These are phyloP conservation scores for Pseudogymnoascus sp. DNA, from an alignment of 2,329 filamentous ascomycete genomes.

Conservation along the genomic window DNA sequence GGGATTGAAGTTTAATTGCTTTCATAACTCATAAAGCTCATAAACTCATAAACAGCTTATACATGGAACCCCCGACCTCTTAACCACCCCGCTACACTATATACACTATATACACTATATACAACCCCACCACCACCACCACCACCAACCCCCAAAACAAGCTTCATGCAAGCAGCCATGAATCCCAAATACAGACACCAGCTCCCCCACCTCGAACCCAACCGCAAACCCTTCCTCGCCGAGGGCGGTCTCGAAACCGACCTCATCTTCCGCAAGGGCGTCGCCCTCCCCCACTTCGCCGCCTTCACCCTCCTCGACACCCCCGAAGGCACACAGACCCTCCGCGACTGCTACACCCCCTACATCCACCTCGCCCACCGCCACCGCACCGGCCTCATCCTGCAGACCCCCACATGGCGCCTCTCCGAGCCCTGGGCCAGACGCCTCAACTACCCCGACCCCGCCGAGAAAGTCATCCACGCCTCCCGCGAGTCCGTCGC, in stretches of 20 bases:
- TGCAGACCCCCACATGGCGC: constrained; percentile 16
- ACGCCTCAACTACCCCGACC: constrained; percentile 6
- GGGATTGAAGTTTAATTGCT: constrained; percentile 2
- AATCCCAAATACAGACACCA: constrained; percentile 2
- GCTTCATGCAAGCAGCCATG: not conserved
- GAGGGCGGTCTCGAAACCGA: constrained; percentile 14
- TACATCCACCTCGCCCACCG: not conserved
- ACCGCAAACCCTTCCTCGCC: constrained; percentile 12
- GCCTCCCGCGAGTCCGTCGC: not conserved
- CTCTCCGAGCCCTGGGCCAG: constrained; percentile 13
- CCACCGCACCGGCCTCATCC: constrained; percentile 12
- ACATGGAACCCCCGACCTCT: not conserved
- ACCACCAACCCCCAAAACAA: not conserved
- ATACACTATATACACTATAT: not conserved
- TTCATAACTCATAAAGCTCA: constrained; percentile 1
- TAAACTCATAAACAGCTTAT: not conserved
- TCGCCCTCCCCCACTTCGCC: not conserved
- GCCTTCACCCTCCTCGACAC: constrained; percentile 6
- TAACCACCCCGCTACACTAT: not conserved
- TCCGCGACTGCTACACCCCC: constrained; percentile 1
- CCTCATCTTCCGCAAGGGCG: constrained; percentile 11
- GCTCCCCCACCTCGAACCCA: constrained; percentile 12
- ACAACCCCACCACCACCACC: not conserved
- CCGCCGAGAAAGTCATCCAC: not conserved
- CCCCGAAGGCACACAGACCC: constrained; percentile 6